Evolutionary conservation across 129 eudicot genomes (phyloP).

Genomic region (Logfia minima): DNA sequence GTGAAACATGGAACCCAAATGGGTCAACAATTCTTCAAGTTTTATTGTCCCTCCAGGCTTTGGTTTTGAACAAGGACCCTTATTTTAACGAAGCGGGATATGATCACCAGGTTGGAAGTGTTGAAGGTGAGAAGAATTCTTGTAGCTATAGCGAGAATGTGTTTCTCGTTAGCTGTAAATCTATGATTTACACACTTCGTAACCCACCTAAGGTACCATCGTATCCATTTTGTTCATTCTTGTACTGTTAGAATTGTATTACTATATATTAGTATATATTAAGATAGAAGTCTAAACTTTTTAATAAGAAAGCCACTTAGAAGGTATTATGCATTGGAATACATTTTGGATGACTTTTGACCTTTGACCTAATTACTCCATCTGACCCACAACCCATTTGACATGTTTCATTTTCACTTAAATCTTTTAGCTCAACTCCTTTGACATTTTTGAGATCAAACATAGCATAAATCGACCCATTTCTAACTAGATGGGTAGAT

Average conservation of each 20-base stretch:
- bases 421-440: too few species aligned
- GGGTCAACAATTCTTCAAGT: slow-evolving; percentile 91
- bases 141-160: slow-evolving; percentile 91
- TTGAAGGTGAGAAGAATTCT: slow-evolving; percentile 93
- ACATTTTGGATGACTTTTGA: too few species aligned
- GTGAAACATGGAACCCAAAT: slow-evolving; percentile 85
- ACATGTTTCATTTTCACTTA: too few species aligned
- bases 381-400: too few species aligned
- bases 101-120: slow-evolving; percentile 75
- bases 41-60: slow-evolving; percentile 87
- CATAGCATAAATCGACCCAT: too few species aligned
- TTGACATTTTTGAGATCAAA: too few species aligned
- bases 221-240: not conserved
- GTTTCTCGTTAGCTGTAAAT: slow-evolving; percentile 70
- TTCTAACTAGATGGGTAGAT: too few species aligned
- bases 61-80: slow-evolving; percentile 88
- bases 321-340: too few species aligned
- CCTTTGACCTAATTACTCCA: too few species aligned
- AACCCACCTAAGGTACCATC: slow-evolving; percentile 80
- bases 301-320: too few species aligned
- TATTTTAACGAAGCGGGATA: slow-evolving; percentile 97
- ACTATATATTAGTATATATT: too few species aligned
- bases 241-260: not conserved
- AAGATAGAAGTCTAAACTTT: too few species aligned
- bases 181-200: slow-evolving; percentile 78